Evolutionary conservation across 768 basidiomycete genomes (phyloP).

Genomic region (Candolleomyces aberdarensis): DNA sequence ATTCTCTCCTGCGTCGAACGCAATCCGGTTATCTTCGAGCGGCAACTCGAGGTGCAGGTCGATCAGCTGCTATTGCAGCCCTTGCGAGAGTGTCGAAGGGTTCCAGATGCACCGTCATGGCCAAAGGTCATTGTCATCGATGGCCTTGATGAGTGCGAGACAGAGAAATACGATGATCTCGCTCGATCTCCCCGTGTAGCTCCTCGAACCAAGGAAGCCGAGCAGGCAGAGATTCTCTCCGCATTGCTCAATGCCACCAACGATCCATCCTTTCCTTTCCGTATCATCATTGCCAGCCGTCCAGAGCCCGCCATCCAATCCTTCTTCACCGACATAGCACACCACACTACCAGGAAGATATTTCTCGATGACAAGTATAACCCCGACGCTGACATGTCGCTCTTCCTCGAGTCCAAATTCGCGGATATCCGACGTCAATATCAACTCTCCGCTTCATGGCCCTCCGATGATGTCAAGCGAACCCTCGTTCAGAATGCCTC

Average conservation of each 20-base stretch:
- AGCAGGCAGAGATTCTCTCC: constrained; percentile 2
- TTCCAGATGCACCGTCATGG: not conserved
- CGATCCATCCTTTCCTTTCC: not conserved
- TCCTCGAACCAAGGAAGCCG: not conserved
- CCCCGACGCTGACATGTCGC: constrained; percentile 1
- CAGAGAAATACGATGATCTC: not conserved
- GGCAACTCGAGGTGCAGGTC: not conserved
- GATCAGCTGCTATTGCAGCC: not conserved
- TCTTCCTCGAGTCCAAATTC: not conserved
- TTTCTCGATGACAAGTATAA: constrained; percentile 5
- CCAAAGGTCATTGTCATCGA: constrained; percentile 9
- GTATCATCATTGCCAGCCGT: constrained; percentile 7
- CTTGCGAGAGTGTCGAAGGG: not conserved
- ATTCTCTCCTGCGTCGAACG: not conserved
- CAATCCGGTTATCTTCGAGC: not conserved
- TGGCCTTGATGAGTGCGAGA: constrained; percentile 11
- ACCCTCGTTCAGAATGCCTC: not conserved
- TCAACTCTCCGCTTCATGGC: constrained; percentile 6
- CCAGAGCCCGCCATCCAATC: constrained; percentile 5
- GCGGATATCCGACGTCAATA: not conserved
- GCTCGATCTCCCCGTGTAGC: not conserved
- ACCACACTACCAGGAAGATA: not conserved
- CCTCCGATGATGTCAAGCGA: not conserved
- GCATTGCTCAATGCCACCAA: not conserved
- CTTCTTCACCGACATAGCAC: not conserved